These are phyloP conservation scores for Pichia sp. DNA, from an alignment of 1,139 yeast genomes.

Conservation along the genomic window DNA sequence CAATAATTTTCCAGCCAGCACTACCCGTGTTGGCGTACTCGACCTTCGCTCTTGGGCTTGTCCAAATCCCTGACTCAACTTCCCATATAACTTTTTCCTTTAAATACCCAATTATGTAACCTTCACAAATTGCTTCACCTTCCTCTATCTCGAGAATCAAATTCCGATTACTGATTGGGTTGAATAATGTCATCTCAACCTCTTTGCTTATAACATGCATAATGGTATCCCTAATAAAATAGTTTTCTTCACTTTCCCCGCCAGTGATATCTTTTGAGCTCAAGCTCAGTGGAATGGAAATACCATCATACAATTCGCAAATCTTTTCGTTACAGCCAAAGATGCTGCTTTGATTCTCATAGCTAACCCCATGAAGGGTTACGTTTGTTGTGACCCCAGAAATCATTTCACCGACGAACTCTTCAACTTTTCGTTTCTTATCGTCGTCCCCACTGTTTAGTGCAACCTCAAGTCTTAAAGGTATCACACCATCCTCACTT, in stretches of 20 bases:
- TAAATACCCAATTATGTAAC: slow-evolving; percentile 43
- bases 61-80: slow-evolving; percentile 48
- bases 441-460: slow-evolving; percentile 2
- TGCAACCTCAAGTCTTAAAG: slow-evolving; percentile 5
- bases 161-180: slow-evolving; percentile 46
- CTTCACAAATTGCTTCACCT: slow-evolving; percentile 47
- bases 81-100: slow-evolving; percentile 36
- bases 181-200: slow-evolving; percentile 47
- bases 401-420: slow-evolving; percentile 32
- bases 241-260: slow-evolving; percentile 10
- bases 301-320: slow-evolving; percentile 2
- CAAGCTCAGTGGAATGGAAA: slow-evolving; percentile 7
- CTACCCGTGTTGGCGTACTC: slow-evolving; percentile 37
- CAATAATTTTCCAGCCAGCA: slow-evolving; percentile 46
- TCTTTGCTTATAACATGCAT: slow-evolving; percentile 52
- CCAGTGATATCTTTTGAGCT: slow-evolving; percentile 4
- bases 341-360: slow-evolving; percentile 16
- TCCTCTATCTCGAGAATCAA: slow-evolving; percentile 38
- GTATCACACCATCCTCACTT: background rate
- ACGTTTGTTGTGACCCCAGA: slow-evolving; percentile 26
- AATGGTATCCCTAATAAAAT: slow-evolving; percentile 42
- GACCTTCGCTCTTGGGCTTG: slow-evolving; percentile 47
- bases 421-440: slow-evolving; percentile 27
- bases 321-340: slow-evolving; percentile 1
- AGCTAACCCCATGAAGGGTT: slow-evolving; percentile 17